Base-by-base conservation (phyloP, 805 yeast species). In the Diddensiella transvaalensis region DNA sequence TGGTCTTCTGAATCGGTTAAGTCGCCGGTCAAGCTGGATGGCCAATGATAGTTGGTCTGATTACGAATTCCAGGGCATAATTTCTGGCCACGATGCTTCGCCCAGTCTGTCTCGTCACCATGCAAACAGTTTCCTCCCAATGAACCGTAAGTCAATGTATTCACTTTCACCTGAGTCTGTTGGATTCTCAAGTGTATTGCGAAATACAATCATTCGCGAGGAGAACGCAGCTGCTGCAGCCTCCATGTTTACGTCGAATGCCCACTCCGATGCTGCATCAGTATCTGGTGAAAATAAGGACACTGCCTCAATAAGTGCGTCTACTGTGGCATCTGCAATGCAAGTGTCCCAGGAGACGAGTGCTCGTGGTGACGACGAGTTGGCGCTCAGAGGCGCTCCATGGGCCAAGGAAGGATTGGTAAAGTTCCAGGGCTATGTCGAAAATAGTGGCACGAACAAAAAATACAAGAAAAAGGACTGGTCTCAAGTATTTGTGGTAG, bases 331-430 rank as follows among this genome's bases (percentile, higher is more conserved):
- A 18, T 41, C 38, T 22, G 36, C 18, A 15, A 33, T 40, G 4
- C 32, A 26, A 13, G 17, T 17, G 8, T n/a, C 38, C 8, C 38
- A n/a, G 15, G 17, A 35, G 21, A 13, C 15, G 17, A 35, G 15
- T 15, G 10, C 41, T n/a, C 4, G 11, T n/a, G 41, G 41, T 8
- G 43, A 40, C 10, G 49, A 48, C 22, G 75, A 75, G 22, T 67
- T 83, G 49, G 88, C 82, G 57, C 69, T 80, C 39, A 74, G 75
- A 43, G 91, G 90, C 1, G 79, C 89, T 1, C 91, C 93, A 1
- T 85, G 87, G 79, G 73, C 81, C 45, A 82, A 85, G 59, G 90
- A 85, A 65, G 90, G 93, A 0, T 61, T 84, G 33, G 69, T 82
- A 55, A 51, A 56, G 33, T 53, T 52, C 29, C 57, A 56, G 26